Conservation (phyloP, 306 rosid species). For the Quercus mongolica region DNA sequence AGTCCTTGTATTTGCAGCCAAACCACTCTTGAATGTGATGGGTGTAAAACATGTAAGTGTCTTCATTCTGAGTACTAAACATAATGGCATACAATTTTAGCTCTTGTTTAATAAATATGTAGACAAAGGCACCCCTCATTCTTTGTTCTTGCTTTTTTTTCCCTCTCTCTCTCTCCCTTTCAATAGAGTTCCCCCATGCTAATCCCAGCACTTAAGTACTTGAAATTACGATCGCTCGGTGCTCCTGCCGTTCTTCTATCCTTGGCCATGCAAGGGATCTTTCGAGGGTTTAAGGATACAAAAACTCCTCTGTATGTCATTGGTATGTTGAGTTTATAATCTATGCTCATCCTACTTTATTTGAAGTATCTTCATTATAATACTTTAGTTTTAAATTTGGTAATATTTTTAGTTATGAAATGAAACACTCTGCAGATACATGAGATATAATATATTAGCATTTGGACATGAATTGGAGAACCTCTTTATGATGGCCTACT, state of each 20-base stretch:
- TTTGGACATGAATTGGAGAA: not conserved
- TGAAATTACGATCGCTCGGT: slow-evolving; percentile 77
- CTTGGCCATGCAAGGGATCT: slow-evolving; percentile 98
- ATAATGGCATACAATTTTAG: not conserved
- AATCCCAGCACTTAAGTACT: slow-evolving; percentile 66
- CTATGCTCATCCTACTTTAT: not conserved
- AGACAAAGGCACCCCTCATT: not conserved
- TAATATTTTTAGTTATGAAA: too few species aligned
- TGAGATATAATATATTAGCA: not conserved
- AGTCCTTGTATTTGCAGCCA: slow-evolving; percentile 66
- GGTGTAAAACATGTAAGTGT: slow-evolving; percentile 75
- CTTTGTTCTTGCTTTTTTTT: not conserved
- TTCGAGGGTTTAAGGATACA: slow-evolving; percentile 94
- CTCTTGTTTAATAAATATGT: not conserved
- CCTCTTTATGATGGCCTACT: too few species aligned
- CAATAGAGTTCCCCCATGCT: slow-evolving; percentile 79
- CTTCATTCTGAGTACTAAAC: not conserved
- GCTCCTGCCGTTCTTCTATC: slow-evolving; percentile 99
- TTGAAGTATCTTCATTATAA: too few species aligned
- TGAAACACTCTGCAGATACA: not conserved
- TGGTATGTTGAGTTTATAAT: slow-evolving; percentile 34
- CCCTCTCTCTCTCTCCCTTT: not conserved
- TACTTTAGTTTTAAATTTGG: too few species aligned
- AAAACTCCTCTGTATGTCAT: slow-evolving; percentile 90
- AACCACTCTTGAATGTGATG: slow-evolving; percentile 69